Evolutionary conservation across 495 filamentous ascomycete species (phyloP).

Genomic region (Trichocladium uniseriatum): DNA sequence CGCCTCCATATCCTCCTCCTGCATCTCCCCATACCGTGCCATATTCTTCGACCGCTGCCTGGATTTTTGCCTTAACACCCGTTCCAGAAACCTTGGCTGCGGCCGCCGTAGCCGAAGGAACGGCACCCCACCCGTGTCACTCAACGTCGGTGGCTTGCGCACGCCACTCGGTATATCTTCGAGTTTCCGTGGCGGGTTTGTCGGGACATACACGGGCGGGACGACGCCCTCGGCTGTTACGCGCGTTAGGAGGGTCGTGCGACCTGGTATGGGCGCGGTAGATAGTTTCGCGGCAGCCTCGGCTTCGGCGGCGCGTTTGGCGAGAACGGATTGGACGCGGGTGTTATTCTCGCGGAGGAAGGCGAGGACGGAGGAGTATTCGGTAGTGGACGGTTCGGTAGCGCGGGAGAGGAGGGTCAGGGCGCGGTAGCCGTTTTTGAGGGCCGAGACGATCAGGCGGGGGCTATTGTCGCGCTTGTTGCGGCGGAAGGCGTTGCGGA

Average conservation of each 20-base stretch:
- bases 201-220: constrained; percentile 33
- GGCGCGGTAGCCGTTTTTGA: constrained; percentile 53
- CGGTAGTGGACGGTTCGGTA: constrained; percentile 7
- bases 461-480: constrained; percentile 47
- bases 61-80: constrained; percentile 46
- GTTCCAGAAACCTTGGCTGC: constrained; percentile 48
- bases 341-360: constrained; percentile 28
- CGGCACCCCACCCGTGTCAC: constrained; percentile 48
- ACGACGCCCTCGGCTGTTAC: constrained; percentile 21
- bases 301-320: background rate
- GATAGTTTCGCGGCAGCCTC: background rate
- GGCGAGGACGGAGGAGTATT: constrained; percentile 22
- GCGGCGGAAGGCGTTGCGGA: constrained; percentile 50
- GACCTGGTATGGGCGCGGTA: constrained; percentile 8
- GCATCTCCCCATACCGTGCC: constrained; percentile 4
- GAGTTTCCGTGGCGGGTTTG: constrained; percentile 37
- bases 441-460: constrained; percentile 43
- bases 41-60: constrained; percentile 42
- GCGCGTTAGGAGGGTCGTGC: constrained; percentile 26
- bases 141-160: constrained; percentile 51
- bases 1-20: constrained; percentile 3
- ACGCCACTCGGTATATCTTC: constrained; percentile 38
- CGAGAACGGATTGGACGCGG: constrained; percentile 11
- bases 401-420: constrained; percentile 19
- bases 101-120: constrained; percentile 65